These are phyloP conservation scores for Retiboletus flavoniger DNA, from an alignment of 1,284 basidiomycete genomes.

Conservation along the genomic window DNA sequence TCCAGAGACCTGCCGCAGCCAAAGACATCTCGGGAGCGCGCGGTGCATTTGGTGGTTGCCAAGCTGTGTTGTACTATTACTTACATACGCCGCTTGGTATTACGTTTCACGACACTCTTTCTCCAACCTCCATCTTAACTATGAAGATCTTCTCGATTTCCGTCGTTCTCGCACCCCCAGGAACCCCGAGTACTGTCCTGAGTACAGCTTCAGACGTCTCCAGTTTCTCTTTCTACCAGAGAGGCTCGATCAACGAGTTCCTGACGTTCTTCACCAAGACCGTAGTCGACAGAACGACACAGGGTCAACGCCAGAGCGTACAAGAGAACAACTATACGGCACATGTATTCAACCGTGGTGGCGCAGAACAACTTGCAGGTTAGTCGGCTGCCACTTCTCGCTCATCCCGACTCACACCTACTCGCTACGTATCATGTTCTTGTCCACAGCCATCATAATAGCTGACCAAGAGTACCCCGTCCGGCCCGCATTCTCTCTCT, in stretches of 20 bases:
- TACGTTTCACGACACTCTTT: conserved; percentile 8
- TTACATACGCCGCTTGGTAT: background rate
- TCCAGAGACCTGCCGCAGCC: conserved; percentile 21
- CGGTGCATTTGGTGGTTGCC: conserved; percentile 4
- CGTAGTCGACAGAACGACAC: conserved; percentile 85
- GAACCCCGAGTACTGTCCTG: conserved; percentile 63
- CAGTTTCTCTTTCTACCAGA: conserved; percentile 93
- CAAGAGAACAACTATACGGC: conserved; percentile 95
- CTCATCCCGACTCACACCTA: conserved; percentile 1
- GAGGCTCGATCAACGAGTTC: conserved; percentile 83
- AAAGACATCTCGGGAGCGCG: conserved; percentile 20
- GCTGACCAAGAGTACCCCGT: conserved; percentile 97
- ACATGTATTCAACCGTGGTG: conserved; percentile 87
- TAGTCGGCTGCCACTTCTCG: conserved; percentile 26
- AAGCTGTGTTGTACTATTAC: too few relatives aligned
- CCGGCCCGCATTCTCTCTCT: conserved; percentile 92
- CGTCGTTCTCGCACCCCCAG: conserved; percentile 56
- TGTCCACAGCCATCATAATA: conserved; percentile 77
- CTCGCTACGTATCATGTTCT: conserved; percentile 4
- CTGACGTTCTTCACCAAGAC: conserved; percentile 91
- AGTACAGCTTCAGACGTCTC: conserved; percentile 81
- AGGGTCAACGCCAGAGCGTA: conserved; percentile 88
- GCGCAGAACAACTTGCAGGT: conserved; percentile 80
- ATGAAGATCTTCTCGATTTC: conserved; percentile 78
- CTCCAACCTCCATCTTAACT: conserved; percentile 15